These are phyloP conservation scores for Penicillium goetzii DNA, from an alignment of 495 filamentous ascomycete genomes.

Conservation along the genomic window DNA sequence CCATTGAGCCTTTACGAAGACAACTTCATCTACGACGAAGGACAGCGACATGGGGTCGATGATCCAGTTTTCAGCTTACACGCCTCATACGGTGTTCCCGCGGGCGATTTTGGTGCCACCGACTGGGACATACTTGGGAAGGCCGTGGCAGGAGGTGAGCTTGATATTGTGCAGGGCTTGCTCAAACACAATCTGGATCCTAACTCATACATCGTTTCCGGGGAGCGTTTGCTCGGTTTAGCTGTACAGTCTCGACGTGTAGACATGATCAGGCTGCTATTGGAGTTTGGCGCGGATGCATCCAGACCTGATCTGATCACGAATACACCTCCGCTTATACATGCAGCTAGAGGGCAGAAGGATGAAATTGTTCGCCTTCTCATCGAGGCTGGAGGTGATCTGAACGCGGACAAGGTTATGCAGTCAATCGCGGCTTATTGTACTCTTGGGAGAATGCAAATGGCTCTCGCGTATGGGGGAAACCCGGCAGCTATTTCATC, in stretches of 20 bases:
- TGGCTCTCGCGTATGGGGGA: not conserved
- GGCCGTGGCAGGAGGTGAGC: not conserved
- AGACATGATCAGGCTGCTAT: conserved; percentile 3
- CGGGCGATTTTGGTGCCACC: not conserved
- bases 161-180: not conserved
- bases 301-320: not conserved
- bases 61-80: not conserved
- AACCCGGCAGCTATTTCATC: not conserved
- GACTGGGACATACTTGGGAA: not conserved
- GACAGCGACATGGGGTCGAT: not conserved
- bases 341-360: not conserved
- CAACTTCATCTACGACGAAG: not conserved
- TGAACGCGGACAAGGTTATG: conserved; percentile 1
- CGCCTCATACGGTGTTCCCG: not conserved
- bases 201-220: conserved; percentile 6
- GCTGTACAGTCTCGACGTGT: not conserved
- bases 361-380: conserved; percentile 1
- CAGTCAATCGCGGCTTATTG: not conserved
- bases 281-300: conserved; percentile 6
- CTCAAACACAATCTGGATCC: not conserved
- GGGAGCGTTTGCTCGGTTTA: conserved; percentile 8
- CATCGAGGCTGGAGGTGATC: conserved; percentile 1
- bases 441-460: not conserved
- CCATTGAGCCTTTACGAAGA: conserved; percentile 4
- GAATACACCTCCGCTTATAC: conserved; percentile 1